phyloP scores from a whole-genome alignment of 257 asterid genomes.

The Mentha longifolia region DNA sequence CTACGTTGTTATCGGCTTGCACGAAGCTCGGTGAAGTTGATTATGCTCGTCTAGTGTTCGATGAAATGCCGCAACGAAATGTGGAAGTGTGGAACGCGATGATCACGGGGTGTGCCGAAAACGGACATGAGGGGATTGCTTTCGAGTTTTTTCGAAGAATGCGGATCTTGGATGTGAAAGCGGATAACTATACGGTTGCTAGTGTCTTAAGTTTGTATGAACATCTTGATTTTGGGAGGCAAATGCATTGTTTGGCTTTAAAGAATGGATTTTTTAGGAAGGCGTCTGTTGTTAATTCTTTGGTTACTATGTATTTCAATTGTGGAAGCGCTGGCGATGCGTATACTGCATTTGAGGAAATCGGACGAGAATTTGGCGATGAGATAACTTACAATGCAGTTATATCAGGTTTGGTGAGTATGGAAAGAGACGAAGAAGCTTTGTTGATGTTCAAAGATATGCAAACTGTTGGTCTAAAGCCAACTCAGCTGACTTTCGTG shows the following conservation, averaged over 20 bases:
- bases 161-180: slow-evolving; percentile 59
- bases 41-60: slow-evolving; percentile 62
- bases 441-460: slow-evolving; percentile 61
- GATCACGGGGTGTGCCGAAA: slow-evolving; percentile 76
- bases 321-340: slow-evolving; percentile 53
- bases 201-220: slow-evolving; percentile 72
- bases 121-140: slow-evolving; percentile 50
- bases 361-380: slow-evolving; percentile 46
- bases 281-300: slow-evolving; percentile 74
- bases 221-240: slow-evolving; percentile 61
- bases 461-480: slow-evolving; percentile 52
- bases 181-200: slow-evolving; percentile 77
- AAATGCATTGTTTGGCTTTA: slow-evolving; percentile 64
- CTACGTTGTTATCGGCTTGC: slow-evolving; percentile 75
- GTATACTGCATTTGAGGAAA: slow-evolving; percentile 59
- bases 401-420: slow-evolving; percentile 65
- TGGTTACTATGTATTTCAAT: slow-evolving; percentile 76
- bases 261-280: slow-evolving; percentile 61
- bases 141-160: slow-evolving; percentile 55
- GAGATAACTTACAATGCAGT: slow-evolving; percentile 69
- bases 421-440: slow-evolving; percentile 63
- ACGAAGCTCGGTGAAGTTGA: slow-evolving; percentile 66
- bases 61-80: slow-evolving; percentile 55
- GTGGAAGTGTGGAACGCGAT: slow-evolving; percentile 86
- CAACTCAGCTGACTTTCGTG: slow-evolving; percentile 74